A percentile compares a stretch with the other conserved stretches of the same genome.
Evolutionary conservation across 345 rosid species (phyloP).

Genomic region (Brassica juncea): DNA sequence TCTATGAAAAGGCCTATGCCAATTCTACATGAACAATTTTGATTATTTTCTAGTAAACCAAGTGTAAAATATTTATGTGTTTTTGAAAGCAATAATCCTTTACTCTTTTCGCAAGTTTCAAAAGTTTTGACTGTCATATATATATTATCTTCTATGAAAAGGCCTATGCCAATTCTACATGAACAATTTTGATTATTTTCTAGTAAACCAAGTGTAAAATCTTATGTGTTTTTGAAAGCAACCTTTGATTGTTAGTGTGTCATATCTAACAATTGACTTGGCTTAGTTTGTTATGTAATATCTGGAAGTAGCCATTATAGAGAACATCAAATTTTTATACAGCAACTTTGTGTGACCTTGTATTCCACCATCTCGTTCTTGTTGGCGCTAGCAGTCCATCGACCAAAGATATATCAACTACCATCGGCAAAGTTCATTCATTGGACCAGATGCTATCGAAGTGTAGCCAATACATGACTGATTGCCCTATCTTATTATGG

Average conservation of each 20-base stretch:
- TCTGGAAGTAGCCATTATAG: background rate
- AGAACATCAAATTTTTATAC: background rate
- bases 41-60: no score
- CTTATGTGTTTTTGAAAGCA: background rate
- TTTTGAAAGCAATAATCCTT: no score
- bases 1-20: no score
- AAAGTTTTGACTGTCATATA: no score
- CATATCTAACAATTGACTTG: background rate
- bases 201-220: no score
- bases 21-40: no score
- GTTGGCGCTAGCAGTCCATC: background rate
- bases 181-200: no score
- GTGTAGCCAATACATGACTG: background rate
- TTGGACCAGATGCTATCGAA: background rate
- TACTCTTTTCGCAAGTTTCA: no score
- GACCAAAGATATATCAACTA: background rate
- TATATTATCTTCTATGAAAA: no score
- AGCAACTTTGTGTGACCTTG: background rate
- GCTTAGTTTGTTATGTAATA: background rate
- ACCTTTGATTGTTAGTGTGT: background rate
- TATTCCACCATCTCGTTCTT: background rate
- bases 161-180: no score
- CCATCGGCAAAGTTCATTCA: background rate
- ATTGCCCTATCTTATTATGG: background rate
- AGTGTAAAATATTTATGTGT: no score